phyloP scores from a whole-genome alignment of 2,329 filamentous ascomycete species.

The Tolypocladium sp. region DNA sequence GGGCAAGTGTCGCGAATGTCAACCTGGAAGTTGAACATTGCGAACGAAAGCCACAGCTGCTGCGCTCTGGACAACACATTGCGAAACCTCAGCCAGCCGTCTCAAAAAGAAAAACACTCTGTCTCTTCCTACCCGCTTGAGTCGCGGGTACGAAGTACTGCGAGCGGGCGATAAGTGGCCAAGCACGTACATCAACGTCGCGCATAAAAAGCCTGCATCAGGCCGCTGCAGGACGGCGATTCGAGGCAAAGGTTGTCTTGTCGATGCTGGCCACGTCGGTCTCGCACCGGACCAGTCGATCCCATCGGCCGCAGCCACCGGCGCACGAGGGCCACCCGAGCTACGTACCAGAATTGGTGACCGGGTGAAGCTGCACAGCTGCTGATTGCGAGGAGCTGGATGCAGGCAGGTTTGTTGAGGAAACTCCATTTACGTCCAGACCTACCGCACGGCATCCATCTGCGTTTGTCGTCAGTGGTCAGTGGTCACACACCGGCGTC shows the following conservation, averaged over 20 bases:
- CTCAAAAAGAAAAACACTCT: not conserved
- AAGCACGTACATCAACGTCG: not conserved
- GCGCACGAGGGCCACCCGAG: not conserved
- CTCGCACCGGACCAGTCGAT: not conserved
- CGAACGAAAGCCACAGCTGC: not conserved
- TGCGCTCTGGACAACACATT: not conserved
- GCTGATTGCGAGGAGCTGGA: not conserved
- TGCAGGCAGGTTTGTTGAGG: not conserved
- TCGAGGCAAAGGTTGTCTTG: not conserved
- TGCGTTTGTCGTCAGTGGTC: not conserved
- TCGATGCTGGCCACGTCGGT: not conserved
- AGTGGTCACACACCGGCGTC: not conserved
- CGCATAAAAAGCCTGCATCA: not conserved
- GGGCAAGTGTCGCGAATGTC: not conserved
- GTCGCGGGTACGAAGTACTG: not conserved
- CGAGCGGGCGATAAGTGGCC: not conserved
- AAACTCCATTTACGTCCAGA: not conserved
- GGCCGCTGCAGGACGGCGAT: not conserved
- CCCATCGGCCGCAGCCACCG: not conserved
- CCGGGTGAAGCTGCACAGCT: not conserved
- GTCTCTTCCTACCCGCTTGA: not conserved
- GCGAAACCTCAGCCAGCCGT: not conserved
- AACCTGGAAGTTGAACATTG: not conserved
- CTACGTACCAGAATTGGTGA: not conserved
- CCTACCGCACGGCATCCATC: too few relatives aligned